Conservation (phyloP, 805 yeast genomes). For the Sugiyamaella americana region DNA sequence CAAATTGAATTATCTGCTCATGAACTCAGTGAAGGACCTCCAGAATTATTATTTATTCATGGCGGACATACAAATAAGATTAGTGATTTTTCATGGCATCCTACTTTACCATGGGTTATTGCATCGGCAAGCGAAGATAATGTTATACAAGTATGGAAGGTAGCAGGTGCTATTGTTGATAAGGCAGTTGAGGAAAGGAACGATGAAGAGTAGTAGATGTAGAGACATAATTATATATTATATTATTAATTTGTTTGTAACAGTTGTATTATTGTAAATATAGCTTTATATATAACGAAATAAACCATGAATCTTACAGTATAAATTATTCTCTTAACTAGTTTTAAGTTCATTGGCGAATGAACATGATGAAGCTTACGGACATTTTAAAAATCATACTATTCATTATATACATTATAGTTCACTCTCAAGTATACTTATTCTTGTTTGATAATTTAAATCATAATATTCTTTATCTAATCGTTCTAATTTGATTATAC, state of each 20-base stretch:
- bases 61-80: slow-evolving; percentile 80
- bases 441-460: not conserved
- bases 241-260: slow-evolving; percentile 4
- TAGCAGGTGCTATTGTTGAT: slow-evolving; percentile 42
- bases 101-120: slow-evolving; percentile 49
- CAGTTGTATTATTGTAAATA: slow-evolving; percentile 1
- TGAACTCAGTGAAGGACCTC: slow-evolving; percentile 55
- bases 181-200: slow-evolving; percentile 26
- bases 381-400: too few species aligned
- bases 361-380: too few species aligned
- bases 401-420: not conserved
- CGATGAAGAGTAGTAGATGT: not conserved
- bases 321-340: too few species aligned
- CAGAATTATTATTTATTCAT: slow-evolving; percentile 71
- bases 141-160: slow-evolving; percentile 71
- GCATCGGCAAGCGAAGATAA: slow-evolving; percentile 73
- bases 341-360: too few species aligned
- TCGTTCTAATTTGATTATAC: not conserved
- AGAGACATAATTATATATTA: too few species aligned
- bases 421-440: not conserved
- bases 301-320: too few species aligned
- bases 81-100: slow-evolving; percentile 64
- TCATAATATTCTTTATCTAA: slow-evolving; percentile 1
- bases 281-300: too few species aligned
- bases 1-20: slow-evolving; percentile 46